Base-by-base conservation (phyloP, 78 protist species). In the Speleostelium caveatum region DNA sequence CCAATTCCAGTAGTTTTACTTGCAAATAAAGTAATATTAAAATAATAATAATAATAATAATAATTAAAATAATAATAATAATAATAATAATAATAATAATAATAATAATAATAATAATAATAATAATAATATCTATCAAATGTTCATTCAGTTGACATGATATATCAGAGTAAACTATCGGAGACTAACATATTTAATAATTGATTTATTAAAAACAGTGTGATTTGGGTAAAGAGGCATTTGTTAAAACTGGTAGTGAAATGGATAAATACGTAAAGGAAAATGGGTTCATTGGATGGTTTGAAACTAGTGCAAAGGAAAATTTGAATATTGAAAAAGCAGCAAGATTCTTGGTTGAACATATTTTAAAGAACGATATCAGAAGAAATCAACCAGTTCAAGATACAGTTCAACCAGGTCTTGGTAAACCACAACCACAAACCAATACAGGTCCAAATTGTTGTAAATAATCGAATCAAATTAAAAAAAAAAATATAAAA, bases 1-100 rank as follows among this genome's bases (percentile, higher is more conserved):
- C 73, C 86, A 41, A 96, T 98, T 51, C 99, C 99, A 33, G 97
- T 96, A 0, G 94, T 98, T 35, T 95, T 98, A 22, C 73, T 98
- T 8, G 99, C 97, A 26, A 98, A 97, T 71, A 98, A 98, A 93
- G 86, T 87, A 19, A 28, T 28, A 49, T 59, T 6, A 12, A n/a
- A 8, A 68, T 22, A 22, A 21, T 35, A 41, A 4, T 61, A 16
- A 49, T 49, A 12, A 49, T 12, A 12, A 49, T 49, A 12, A 49
- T 49, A 16, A 12, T 49, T 49, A 16, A 49, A 49, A 16, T 49
- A 8, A 49, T 49, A 49, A 58, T 10, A 6, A 30, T 8, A 7
- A 60, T 21, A 12, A 10, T 79, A 14, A 36, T 38, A 36, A 33
- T 16, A 16, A 7, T n/a, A 61, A 26, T 19, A 24, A 10, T 28